phyloP scores from a whole-genome alignment of 1,284 basidiomycete species.

The Ceratobasidium sp. region DNA sequence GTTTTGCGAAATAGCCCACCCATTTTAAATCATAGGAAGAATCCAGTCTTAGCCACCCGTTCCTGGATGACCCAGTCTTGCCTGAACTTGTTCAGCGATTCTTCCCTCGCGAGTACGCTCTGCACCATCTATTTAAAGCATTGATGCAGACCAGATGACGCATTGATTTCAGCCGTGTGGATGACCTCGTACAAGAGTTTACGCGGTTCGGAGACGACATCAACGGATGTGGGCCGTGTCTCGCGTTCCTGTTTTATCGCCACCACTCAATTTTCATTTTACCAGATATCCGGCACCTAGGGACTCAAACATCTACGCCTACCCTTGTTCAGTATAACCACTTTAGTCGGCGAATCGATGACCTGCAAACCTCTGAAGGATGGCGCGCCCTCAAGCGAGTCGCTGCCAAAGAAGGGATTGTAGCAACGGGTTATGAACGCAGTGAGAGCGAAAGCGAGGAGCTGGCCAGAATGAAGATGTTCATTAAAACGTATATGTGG shows the following conservation, averaged over 20 bases:
- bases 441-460: slow-evolving; percentile 55
- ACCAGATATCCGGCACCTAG: slow-evolving; percentile 8
- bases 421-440: slow-evolving; percentile 69
- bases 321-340: slow-evolving; percentile 70
- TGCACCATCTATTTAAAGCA: neutral
- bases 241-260: neutral
- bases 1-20: neutral
- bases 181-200: slow-evolving; percentile 62
- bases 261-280: neutral
- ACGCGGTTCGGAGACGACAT: slow-evolving; percentile 63
- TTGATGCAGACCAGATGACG: neutral
- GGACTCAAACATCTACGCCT: slow-evolving; percentile 48
- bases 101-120: slow-evolving; percentile 56
- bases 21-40: neutral
- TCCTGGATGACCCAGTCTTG: slow-evolving; percentile 64
- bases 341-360: slow-evolving; percentile 70
- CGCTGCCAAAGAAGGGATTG: slow-evolving; percentile 71
- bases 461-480: slow-evolving; percentile 66
- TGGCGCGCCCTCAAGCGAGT: slow-evolving; percentile 75
- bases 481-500: slow-evolving; percentile 62
- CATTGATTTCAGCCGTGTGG: slow-evolving; percentile 48
- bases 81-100: slow-evolving; percentile 63
- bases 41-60: slow-evolving; percentile 64
- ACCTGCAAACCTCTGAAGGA: slow-evolving; percentile 69
- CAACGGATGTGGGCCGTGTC: slow-evolving; percentile 55